These are phyloP conservation scores for Gossypium lobatum DNA, from an alignment of 441 rosid genomes.

Conservation along the genomic window DNA sequence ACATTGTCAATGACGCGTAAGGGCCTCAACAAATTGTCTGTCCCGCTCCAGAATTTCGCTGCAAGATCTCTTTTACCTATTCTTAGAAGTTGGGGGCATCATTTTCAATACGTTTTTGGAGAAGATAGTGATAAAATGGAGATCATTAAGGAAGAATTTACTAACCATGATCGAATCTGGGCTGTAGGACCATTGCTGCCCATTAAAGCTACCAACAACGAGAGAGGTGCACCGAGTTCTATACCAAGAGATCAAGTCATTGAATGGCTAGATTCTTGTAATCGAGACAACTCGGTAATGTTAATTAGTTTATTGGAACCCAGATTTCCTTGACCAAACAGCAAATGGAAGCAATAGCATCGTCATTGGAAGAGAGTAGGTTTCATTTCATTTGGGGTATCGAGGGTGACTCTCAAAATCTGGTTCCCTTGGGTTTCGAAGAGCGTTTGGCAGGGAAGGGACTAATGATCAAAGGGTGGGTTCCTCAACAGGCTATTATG, in stretches of 20 bases:
- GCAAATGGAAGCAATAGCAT: background rate
- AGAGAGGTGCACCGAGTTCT: background rate
- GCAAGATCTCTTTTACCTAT: background rate
- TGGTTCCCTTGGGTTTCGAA: slow-evolving; percentile 8
- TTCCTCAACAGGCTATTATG: background rate
- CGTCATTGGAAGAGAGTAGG: background rate
- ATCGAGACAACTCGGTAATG: background rate
- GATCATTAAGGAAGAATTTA: background rate
- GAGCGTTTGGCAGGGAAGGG: background rate
- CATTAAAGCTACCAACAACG: background rate
- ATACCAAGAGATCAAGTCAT: background rate
- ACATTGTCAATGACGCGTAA: background rate
- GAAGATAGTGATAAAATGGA: background rate
- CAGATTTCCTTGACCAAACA: background rate
- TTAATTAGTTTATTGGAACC: background rate
- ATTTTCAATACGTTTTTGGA: background rate
- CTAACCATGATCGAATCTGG: background rate
- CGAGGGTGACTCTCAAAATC: background rate
- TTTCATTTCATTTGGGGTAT: background rate
- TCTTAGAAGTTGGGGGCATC: background rate
- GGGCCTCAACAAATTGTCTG: background rate
- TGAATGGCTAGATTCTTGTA: background rate
- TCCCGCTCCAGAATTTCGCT: background rate
- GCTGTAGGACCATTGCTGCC: background rate
- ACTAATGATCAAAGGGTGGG: background rate